Evolutionary conservation across 2,329 filamentous ascomycete genomes (phyloP).

Genomic region (Penicillium digitatum): DNA sequence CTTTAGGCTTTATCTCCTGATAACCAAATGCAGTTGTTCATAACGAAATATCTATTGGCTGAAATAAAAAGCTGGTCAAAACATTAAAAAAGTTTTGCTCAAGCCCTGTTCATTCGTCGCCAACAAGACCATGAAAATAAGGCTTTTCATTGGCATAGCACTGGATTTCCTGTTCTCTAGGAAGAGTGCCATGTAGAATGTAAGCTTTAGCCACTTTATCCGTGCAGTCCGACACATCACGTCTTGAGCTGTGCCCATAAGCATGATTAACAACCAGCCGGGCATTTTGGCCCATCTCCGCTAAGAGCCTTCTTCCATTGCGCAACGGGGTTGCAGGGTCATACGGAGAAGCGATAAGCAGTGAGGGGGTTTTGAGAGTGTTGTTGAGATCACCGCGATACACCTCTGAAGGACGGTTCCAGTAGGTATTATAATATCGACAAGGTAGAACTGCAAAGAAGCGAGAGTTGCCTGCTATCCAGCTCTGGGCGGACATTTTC

Average conservation of each 20-base stretch:
- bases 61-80: neutral
- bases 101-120: neutral
- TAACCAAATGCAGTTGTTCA: neutral
- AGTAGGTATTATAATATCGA: slow-evolving; percentile 13
- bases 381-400: slow-evolving; percentile 17
- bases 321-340: slow-evolving; percentile 16
- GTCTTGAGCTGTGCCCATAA: slow-evolving; percentile 15
- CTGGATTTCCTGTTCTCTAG: slow-evolving; percentile 1
- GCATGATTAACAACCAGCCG: slow-evolving; percentile 15
- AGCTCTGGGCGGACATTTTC: slow-evolving; percentile 12
- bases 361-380: slow-evolving; percentile 9
- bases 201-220: slow-evolving; percentile 13
- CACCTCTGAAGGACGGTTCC: slow-evolving; percentile 11
- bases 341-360: slow-evolving; percentile 14
- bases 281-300: slow-evolving; percentile 15
- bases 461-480: slow-evolving; percentile 15
- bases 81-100: neutral
- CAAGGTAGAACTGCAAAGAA: slow-evolving; percentile 14
- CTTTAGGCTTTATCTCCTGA: neutral
- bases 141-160: slow-evolving; percentile 5
- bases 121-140: neutral
- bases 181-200: slow-evolving; percentile 10
- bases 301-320: slow-evolving; percentile 13
- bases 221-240: slow-evolving; percentile 13
- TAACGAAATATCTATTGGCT: neutral